These are phyloP conservation scores for Pulicaria dysenterica DNA, from an alignment of 129 eudicot genomes.

Conservation along the genomic window DNA sequence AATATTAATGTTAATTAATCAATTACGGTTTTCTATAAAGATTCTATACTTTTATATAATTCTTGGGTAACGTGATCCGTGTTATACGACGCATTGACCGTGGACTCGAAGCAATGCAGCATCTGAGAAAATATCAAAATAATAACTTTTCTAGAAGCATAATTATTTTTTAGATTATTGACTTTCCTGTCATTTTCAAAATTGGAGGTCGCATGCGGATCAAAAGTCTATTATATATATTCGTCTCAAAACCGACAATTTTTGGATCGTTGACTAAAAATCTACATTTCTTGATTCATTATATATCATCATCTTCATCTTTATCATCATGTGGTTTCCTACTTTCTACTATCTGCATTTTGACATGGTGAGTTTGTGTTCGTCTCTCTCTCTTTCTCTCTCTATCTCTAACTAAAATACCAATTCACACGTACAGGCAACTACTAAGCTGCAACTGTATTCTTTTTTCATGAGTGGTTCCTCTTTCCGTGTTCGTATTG, in stretches of 20 bases:
- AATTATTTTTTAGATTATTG: background rate
- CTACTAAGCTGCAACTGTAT: constrained; percentile 46
- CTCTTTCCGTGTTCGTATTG: constrained; percentile 72
- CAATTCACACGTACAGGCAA: background rate
- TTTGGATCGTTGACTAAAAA: background rate
- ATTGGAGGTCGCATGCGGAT: background rate
- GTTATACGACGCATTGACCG: too few species aligned
- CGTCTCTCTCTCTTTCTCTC: background rate
- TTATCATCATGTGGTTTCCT: background rate
- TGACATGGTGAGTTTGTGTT: constrained; percentile 14
- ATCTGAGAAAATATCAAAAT: too few species aligned
- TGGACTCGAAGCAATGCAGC: too few species aligned
- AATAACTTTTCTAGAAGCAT: too few species aligned
- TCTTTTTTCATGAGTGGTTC: constrained; percentile 54
- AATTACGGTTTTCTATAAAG: too few species aligned
- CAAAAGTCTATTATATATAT: background rate
- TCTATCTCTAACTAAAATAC: background rate
- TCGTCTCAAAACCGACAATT: background rate
- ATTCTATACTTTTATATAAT: too few species aligned
- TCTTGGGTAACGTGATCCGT: too few species aligned
- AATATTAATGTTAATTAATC: too few species aligned
- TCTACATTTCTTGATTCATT: background rate
- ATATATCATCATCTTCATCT: background rate
- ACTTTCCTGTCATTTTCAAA: background rate
- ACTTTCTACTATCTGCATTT: background rate